Evolutionary conservation across 2,329 filamentous ascomycete genomes (phyloP), one percentile per base, ranked within the genome.

Genomic region (Claviceps lovelessii): DNA sequence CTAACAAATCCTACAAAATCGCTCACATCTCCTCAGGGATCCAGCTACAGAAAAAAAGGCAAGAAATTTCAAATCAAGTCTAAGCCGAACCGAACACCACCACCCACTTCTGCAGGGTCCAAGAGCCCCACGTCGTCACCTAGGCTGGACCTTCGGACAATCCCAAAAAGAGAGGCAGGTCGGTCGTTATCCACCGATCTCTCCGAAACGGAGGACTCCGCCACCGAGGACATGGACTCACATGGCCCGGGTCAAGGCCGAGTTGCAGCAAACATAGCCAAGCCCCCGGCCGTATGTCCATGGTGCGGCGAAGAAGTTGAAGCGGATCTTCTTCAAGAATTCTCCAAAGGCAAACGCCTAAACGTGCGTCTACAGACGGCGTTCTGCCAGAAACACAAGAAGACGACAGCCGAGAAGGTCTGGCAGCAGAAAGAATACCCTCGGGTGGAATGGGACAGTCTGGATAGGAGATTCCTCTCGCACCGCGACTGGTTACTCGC

Each of bases 371-470:
- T 78, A 61, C 82, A 88, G 65, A 71, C 75, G 23, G 72, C 68
- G 19, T 88, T 89, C 66, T 89, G 85, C 65, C 72, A 75, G 47
- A 69, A 73, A 8, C 86, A 89, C 70, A 80, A 78, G 61, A 75
- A 72, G 56, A 69, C 72, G 35, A 71, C 77, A 2, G 84, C 83
- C 2, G 60, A 70, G 54, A 67, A 72, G 8, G 65, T 66, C 4
- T 80, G 77, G 70, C 62, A 59, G 10, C 65, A 73, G 15, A 76
- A 73, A 47, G 76, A 78, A 0, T 93, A 91, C 64, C 89, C 89
- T 0, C 65, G 70, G 0, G 85, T 95, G 52, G 70, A 88, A 56
- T 95, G 88, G 88, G 66, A 70, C 1, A 63, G 60, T 0, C 73
- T 94, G 29, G 74, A 81, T 19, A 57, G 64, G 4, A 80, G 88